phyloP scores from a whole-genome alignment of 2,329 filamentous ascomycete species.

The Colletotrichum siamense region DNA sequence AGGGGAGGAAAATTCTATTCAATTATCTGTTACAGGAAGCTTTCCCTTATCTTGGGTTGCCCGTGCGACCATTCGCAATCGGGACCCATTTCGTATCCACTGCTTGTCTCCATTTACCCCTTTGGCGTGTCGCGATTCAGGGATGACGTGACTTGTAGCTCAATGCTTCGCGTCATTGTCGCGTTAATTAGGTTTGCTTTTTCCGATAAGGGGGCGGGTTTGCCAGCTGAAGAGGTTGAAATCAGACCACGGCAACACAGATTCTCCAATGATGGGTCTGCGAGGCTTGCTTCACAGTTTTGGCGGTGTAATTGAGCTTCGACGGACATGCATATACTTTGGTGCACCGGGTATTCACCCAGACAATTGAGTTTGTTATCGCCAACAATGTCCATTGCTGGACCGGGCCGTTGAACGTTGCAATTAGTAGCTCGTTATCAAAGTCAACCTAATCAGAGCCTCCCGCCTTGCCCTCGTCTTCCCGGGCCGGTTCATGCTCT shows the following conservation, averaged over 20 bases:
- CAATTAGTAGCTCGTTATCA: neutral
- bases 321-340: neutral
- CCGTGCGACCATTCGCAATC: neutral
- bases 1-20: neutral
- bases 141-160: neutral
- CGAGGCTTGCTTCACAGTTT: neutral
- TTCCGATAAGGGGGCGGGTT: neutral
- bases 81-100: conserved; percentile 1
- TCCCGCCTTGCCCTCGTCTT: neutral
- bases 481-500: neutral
- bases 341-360: neutral
- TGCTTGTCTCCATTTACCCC: neutral
- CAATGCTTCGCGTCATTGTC: neutral
- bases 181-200: neutral
- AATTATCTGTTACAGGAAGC: neutral
- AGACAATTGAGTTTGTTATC: neutral
- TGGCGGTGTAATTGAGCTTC: neutral
- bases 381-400: neutral
- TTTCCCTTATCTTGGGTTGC: neutral
- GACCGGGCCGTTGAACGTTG: neutral
- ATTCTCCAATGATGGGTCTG: neutral
- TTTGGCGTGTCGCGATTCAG: neutral
- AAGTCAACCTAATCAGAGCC: neutral
- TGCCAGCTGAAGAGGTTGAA: neutral
- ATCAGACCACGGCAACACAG: neutral